phyloP scores from a whole-genome alignment of 2,329 filamentous ascomycete species.

The Hypocreales sp. region DNA sequence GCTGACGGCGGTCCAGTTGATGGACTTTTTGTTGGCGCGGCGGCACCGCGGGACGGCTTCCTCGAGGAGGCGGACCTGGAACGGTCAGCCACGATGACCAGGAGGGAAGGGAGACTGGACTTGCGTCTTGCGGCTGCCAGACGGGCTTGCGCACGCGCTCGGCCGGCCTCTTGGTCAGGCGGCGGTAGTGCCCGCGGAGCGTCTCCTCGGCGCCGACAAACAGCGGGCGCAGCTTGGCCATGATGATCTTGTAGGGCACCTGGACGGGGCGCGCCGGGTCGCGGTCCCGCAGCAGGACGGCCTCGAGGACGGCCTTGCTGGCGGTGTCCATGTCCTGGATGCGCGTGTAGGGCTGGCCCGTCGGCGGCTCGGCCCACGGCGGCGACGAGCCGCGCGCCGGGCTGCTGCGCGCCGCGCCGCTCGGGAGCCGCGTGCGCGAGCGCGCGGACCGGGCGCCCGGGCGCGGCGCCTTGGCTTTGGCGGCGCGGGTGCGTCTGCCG shows the following conservation, averaged over 20 bases:
- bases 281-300: not conserved
- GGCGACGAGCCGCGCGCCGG: too few species aligned
- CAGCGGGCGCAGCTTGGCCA: not conserved
- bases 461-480: not conserved
- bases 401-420: too few species aligned
- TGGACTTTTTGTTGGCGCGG: constrained; percentile 12
- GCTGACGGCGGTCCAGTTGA: constrained; percentile 42
- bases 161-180: not conserved
- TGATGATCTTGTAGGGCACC: constrained; percentile 2
- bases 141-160: constrained; percentile 2
- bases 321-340: constrained; percentile 3
- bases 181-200: constrained; percentile 1
- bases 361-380: too few species aligned
- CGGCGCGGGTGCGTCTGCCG: not conserved
- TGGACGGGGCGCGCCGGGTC: not conserved
- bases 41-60: constrained; percentile 22
- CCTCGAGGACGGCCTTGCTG: not conserved
- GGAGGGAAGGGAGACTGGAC: too few species aligned
- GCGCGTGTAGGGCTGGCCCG: not conserved
- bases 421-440: not conserved
- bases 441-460: not conserved
- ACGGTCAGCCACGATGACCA: too few species aligned
- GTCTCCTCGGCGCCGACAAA: constrained; percentile 2
- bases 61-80: constrained; percentile 28
- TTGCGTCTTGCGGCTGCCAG: constrained; percentile 1